phyloP scores from a whole-genome alignment of 495 filamentous ascomycete genomes.

The Tuber indicum region DNA sequence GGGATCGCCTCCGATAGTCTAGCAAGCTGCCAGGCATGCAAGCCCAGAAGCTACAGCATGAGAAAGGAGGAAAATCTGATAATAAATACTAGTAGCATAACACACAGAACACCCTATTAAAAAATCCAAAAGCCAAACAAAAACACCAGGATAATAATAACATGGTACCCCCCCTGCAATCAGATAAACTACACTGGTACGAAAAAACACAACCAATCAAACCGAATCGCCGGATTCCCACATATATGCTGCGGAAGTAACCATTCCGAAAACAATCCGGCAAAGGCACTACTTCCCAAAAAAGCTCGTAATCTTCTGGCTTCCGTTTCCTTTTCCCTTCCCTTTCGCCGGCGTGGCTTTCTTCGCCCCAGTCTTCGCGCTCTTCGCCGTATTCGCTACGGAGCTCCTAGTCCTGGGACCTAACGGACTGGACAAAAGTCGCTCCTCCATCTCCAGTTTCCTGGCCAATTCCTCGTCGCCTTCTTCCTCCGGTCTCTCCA shows the following conservation, averaged over 20 bases:
- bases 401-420: background rate
- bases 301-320: slow-evolving; percentile 78
- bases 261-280: background rate
- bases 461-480: slow-evolving; percentile 33
- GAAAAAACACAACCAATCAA: no score
- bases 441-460: slow-evolving; percentile 15
- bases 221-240: no score
- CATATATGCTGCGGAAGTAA: background rate
- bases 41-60: background rate
- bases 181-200: no score
- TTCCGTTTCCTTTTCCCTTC: slow-evolving; percentile 49
- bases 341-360: slow-evolving; percentile 47
- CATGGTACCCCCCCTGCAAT: no score
- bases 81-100: background rate
- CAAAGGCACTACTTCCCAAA: slow-evolving; percentile 54
- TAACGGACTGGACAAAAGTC: background rate
- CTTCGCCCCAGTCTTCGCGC: slow-evolving; percentile 39
- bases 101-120: background rate
- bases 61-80: background rate
- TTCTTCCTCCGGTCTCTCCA: slow-evolving; percentile 46
- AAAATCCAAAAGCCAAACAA: background rate
- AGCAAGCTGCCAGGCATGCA: background rate
- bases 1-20: background rate
- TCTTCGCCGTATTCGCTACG: slow-evolving; percentile 7
- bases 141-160: background rate